These are phyloP conservation scores for Zoysia pacifica DNA, from an alignment of 176 grass and related monocot genomes.

Conservation along the genomic window DNA sequence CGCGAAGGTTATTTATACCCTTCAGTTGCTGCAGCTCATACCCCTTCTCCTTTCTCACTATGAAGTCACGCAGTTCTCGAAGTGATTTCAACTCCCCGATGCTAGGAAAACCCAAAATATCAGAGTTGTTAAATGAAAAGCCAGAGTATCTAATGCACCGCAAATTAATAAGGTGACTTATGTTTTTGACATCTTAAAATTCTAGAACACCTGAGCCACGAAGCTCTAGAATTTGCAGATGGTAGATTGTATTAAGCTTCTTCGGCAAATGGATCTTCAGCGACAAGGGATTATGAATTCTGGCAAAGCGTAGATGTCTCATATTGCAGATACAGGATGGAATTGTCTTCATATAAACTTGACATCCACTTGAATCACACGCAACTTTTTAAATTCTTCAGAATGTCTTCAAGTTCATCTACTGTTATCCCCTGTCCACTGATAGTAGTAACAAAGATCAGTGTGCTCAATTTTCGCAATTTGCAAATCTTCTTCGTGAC, in stretches of 20 bases:
- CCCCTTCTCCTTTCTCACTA: constrained; percentile 4
- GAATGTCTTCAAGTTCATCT: not conserved
- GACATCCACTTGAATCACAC: constrained; percentile 8
- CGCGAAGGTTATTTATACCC: constrained; percentile 1
- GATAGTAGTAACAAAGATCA: constrained; percentile 13
- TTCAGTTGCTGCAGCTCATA: constrained; percentile 25
- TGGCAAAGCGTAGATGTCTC: constrained; percentile 21
- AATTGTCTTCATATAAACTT: not conserved
- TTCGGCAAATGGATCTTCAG: not conserved
- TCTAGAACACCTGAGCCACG: not conserved
- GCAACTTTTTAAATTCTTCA: constrained; percentile 19
- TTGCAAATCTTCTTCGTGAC: constrained; percentile 18
- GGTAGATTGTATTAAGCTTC: not conserved
- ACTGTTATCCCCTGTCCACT: not conserved
- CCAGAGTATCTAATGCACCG: not conserved
- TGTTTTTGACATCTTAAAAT: constrained; percentile 4
- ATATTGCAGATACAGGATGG: not conserved
- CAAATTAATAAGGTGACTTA: constrained; percentile 5
- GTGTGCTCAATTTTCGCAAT: constrained; percentile 28
- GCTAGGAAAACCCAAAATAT: not conserved
- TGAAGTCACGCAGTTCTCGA: constrained; percentile 11
- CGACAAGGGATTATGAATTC: not conserved
- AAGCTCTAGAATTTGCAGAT: constrained; percentile 11
- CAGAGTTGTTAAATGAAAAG: not conserved
- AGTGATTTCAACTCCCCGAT: constrained; percentile 11